Evolutionary conservation across 176 grass and related monocot species (phyloP).

Genomic region (Tillandsia fasciculata): DNA sequence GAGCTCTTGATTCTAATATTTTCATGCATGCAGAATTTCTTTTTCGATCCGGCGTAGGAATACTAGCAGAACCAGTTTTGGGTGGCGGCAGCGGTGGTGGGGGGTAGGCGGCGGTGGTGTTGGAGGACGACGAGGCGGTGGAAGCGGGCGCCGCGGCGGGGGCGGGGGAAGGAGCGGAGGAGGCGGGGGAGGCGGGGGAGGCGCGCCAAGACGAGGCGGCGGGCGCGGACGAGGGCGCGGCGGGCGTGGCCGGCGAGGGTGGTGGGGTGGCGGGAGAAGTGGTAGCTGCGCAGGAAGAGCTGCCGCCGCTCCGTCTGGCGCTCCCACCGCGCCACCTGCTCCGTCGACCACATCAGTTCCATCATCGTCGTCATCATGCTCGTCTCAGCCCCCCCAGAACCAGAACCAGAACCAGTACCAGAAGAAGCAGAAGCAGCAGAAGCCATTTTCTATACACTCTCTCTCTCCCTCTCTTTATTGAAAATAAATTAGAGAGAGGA

Average conservation of each 20-base stretch:
- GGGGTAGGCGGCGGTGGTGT: not conserved
- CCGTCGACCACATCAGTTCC: constrained; percentile 16
- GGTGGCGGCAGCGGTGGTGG: not conserved
- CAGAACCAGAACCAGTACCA: too few relatives aligned
- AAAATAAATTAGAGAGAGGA: not conserved
- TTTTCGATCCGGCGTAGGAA: too few relatives aligned
- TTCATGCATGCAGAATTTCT: too few relatives aligned
- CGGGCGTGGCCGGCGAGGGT: constrained; percentile 28
- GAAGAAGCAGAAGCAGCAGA: not conserved
- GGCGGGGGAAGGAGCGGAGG: not conserved
- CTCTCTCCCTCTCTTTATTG: not conserved
- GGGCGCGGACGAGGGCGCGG: constrained; percentile 35
- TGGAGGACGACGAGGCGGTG: constrained; percentile 3
- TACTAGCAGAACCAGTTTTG: constrained; percentile 36
- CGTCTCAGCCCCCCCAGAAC: too few relatives aligned
- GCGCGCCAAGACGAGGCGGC: not conserved
- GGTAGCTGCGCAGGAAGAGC: constrained; percentile 91
- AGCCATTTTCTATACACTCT: not conserved
- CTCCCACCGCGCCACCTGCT: constrained; percentile 77
- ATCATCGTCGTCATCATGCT: not conserved
- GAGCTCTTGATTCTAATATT: too few relatives aligned
- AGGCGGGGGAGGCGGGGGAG: constrained; percentile 13
- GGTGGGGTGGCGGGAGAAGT: constrained; percentile 58
- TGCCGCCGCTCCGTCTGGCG: constrained; percentile 65
- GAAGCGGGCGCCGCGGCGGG: not conserved